phyloP scores from a whole-genome alignment of 768 basidiomycete genomes.

The Rhodotorula taiwanensis region DNA sequence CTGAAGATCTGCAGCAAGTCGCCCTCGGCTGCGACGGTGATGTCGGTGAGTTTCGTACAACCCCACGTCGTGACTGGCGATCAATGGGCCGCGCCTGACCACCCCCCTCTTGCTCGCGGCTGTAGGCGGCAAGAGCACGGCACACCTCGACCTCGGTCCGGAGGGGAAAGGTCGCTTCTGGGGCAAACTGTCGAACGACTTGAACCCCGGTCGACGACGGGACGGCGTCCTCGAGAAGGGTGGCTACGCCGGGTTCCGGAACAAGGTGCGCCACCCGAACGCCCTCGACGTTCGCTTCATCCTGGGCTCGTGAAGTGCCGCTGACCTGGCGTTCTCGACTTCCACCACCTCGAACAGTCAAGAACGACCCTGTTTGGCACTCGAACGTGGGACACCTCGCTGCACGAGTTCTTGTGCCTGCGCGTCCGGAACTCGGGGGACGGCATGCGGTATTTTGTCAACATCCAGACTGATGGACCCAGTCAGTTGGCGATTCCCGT shows the following conservation, averaged over 20 bases:
- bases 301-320: not conserved
- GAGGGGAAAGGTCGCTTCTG: conserved; percentile 60
- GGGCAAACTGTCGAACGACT: conserved; percentile 67
- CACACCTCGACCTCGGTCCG: conserved; percentile 63
- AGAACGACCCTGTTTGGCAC: conserved; percentile 83
- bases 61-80: not conserved
- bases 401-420: conserved; percentile 71
- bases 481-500: conserved; percentile 34
- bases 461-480: conserved; percentile 77
- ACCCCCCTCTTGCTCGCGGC: too few relatives aligned
- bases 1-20: conserved; percentile 56
- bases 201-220: conserved; percentile 44
- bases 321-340: not conserved
- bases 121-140: conserved; percentile 53
- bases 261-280: conserved; percentile 53
- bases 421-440: conserved; percentile 55
- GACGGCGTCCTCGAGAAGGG: conserved; percentile 49
- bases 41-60: conserved; percentile 58
- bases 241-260: conserved; percentile 87
- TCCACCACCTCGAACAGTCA: conserved; percentile 46
- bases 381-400: conserved; percentile 71
- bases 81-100: not conserved
- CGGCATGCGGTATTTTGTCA: conserved; percentile 80
- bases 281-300: not conserved
- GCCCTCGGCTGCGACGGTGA: conserved; percentile 80